Conservation (phyloP, 306 rosid species). For the Citrullus amarus region DNA sequence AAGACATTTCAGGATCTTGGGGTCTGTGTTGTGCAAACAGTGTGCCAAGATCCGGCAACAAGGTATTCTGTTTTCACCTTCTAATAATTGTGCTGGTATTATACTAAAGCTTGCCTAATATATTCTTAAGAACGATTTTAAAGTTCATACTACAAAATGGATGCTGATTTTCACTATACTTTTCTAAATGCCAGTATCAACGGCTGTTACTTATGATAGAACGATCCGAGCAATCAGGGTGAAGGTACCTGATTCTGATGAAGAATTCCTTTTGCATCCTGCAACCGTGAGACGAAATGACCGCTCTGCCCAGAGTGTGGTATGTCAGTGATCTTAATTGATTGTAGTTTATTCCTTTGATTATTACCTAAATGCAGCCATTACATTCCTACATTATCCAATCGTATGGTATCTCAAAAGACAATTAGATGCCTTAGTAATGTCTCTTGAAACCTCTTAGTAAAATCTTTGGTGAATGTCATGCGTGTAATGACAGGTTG, state of each 20-base stretch:
- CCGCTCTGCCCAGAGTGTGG: conserved; percentile 98
- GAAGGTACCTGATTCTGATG: conserved; percentile 86
- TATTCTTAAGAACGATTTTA: background rate
- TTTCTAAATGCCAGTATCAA: conserved; percentile 43
- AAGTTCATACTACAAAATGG: background rate
- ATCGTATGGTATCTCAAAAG: background rate
- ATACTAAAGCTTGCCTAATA: background rate
- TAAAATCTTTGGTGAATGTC: background rate
- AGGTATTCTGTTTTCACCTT: conserved; percentile 36
- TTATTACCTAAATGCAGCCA: background rate
- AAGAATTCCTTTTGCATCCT: conserved; percentile 88
- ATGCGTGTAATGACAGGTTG: background rate
- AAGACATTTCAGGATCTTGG: conserved; percentile 78
- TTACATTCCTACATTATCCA: background rate
- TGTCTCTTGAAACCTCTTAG: background rate
- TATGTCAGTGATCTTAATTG: conserved; percentile 23
- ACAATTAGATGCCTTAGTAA: background rate
- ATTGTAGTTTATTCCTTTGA: background rate
- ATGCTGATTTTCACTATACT: background rate
- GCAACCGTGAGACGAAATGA: conserved; percentile 95
- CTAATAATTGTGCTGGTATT: background rate
- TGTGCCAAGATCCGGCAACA: conserved; percentile 99
- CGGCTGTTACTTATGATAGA: conserved; percentile 88
- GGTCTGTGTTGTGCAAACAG: conserved; percentile 83
- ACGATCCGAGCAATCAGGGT: conserved; percentile 76